phyloP scores from a whole-genome alignment of 2,329 filamentous ascomycete species.

The Reticulascus tulasneorum region DNA sequence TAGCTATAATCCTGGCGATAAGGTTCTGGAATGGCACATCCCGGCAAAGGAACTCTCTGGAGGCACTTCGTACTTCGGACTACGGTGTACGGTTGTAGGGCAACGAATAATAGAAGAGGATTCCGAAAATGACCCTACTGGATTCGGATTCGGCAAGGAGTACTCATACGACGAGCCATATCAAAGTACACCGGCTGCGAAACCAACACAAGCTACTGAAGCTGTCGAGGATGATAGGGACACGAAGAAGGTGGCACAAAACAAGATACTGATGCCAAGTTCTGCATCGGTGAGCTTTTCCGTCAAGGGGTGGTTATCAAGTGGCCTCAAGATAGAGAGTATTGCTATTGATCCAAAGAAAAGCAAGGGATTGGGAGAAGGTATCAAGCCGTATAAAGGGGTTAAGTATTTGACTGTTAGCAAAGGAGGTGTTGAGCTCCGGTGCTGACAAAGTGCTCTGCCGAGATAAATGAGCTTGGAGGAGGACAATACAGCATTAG shows the following conservation, averaged over 20 bases:
- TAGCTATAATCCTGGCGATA: constrained; percentile 70
- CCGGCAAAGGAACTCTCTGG: constrained; percentile 70
- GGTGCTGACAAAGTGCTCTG: constrained; percentile 38
- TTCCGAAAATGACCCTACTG: constrained; percentile 44
- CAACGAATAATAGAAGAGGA: constrained; percentile 47
- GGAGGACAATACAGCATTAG: constrained; percentile 2
- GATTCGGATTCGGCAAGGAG: constrained; percentile 47
- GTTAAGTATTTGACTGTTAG: constrained; percentile 91
- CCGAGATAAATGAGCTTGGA: too few species aligned
- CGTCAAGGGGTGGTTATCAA: constrained; percentile 65
- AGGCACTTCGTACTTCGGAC: constrained; percentile 63
- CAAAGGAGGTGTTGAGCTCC: constrained; percentile 59
- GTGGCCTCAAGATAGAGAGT: constrained; percentile 64
- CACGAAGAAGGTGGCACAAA: constrained; percentile 57
- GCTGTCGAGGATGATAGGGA: constrained; percentile 42
- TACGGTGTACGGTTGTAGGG: constrained; percentile 79
- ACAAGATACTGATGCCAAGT: constrained; percentile 75
- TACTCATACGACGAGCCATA: constrained; percentile 56
- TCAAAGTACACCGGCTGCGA: constrained; percentile 38
- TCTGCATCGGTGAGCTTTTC: constrained; percentile 71
- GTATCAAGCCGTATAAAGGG: constrained; percentile 92
- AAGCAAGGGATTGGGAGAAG: constrained; percentile 80
- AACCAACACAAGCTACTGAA: constrained; percentile 26
- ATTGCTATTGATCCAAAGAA: constrained; percentile 70
- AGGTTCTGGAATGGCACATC: constrained; percentile 77